Evolutionary conservation across 2,329 filamentous ascomycete species (phyloP).

Genomic region (Botryotinia globosa): DNA sequence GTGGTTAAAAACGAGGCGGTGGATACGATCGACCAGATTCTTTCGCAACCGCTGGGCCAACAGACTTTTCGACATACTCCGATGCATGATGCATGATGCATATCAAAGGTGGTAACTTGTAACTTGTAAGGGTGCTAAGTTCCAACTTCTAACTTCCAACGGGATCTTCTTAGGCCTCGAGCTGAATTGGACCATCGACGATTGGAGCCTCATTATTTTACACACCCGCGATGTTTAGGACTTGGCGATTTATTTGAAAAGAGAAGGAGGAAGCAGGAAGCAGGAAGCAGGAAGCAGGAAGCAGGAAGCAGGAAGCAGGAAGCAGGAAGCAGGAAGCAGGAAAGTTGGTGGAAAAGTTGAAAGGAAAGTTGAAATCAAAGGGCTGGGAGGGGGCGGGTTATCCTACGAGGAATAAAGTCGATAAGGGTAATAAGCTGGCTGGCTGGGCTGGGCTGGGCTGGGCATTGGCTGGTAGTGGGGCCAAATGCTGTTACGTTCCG

Average conservation of each 20-base stretch:
- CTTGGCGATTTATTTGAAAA: neutral
- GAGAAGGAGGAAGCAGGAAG: neutral
- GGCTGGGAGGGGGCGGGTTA: neutral
- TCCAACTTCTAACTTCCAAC: too few relatives aligned
- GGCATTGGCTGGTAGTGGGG: neutral
- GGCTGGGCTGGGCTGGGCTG: neutral
- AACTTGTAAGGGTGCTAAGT: constrained; percentile 1
- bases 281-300: neutral
- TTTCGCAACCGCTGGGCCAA: constrained; percentile 17
- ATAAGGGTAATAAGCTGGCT: neutral
- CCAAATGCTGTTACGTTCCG: neutral
- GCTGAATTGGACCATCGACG: constrained; percentile 1
- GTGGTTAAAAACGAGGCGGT: constrained; percentile 20
- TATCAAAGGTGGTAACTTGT: neutral
- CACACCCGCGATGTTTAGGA: neutral
- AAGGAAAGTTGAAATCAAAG: neutral
- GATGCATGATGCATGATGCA: constrained; percentile 19
- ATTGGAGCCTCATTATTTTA: neutral
- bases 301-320: neutral
- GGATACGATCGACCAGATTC: constrained; percentile 15
- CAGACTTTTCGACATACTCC: neutral
- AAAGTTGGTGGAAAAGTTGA: too few relatives aligned
- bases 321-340: neutral
- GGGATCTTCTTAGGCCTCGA: constrained; percentile 9
- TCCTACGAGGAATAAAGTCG: neutral